Percentiles rank a stretch among this genome's conserved stretches.
These are phyloP conservation scores for Erodium chrysanthum DNA, from an alignment of 441 rosid species.

Conservation along the genomic window DNA sequence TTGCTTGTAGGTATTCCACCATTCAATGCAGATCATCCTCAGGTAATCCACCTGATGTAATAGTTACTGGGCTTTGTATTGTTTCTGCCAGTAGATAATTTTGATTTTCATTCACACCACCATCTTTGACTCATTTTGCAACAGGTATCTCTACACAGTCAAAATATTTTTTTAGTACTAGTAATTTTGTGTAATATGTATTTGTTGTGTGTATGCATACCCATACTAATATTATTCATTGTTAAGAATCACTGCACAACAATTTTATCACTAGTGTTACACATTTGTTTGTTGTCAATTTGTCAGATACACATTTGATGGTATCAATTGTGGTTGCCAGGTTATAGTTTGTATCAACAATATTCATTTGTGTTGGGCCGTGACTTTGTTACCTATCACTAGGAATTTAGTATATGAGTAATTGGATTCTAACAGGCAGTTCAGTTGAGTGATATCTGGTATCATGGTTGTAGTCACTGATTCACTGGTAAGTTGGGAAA, in stretches of 20 bases:
- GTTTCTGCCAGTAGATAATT: too few relatives aligned
- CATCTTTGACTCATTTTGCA: too few relatives aligned
- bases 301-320: not conserved
- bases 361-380: not conserved
- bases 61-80: not conserved
- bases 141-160: too few relatives aligned
- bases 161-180: not conserved
- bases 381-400: too few relatives aligned
- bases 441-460: too few relatives aligned
- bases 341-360: not conserved
- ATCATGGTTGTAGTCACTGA: too few relatives aligned
- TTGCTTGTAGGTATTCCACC: slow-evolving; percentile 89
- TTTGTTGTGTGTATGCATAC: not conserved
- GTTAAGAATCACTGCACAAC: too few relatives aligned
- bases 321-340: not conserved
- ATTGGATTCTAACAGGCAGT: too few relatives aligned
- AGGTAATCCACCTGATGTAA: slow-evolving; percentile 32
- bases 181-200: not conserved
- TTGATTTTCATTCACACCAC: too few relatives aligned
- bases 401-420: too few relatives aligned
- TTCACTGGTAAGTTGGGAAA: too few relatives aligned
- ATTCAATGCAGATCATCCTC: slow-evolving; percentile 86
- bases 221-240: not conserved
- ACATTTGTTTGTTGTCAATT: not conserved
- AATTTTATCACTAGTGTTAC: not conserved